These are phyloP conservation scores for Nakazawaea ambrosiae DNA, from an alignment of 805 yeast species.

Conservation along the genomic window DNA sequence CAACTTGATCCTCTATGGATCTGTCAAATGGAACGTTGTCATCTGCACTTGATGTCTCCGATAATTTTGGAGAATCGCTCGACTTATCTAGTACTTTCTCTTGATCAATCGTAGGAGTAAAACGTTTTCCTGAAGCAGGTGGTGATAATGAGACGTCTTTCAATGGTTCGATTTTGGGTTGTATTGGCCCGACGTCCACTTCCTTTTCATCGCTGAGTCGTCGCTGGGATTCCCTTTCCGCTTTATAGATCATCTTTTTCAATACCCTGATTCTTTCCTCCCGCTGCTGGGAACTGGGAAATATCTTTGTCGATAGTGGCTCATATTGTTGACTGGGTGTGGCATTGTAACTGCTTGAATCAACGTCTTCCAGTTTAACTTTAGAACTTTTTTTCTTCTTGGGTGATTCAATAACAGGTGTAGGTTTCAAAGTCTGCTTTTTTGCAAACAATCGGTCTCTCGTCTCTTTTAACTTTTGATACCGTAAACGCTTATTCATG, in stretches of 20 bases:
- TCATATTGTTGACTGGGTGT: too few relatives aligned
- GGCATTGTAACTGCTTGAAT: too few relatives aligned
- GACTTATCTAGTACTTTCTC: too few relatives aligned
- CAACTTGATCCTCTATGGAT: background rate
- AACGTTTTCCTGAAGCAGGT: background rate
- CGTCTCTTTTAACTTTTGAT: conserved; percentile 5
- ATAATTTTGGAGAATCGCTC: background rate
- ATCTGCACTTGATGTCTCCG: too few relatives aligned
- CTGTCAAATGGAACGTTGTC: background rate
- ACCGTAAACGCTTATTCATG: background rate
- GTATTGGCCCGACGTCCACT: background rate
- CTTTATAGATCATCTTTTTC: conserved; percentile 2
- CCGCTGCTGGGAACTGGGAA: conserved; percentile 3
- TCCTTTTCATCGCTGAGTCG: background rate
- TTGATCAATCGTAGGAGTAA: too few relatives aligned
- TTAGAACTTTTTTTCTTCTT: conserved; percentile 1
- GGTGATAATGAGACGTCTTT: background rate
- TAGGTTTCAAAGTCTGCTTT: background rate
- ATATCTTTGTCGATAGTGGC: conserved; percentile 4
- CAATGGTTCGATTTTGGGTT: background rate
- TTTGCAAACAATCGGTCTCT: conserved; percentile 5
- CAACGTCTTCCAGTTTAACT: too few relatives aligned
- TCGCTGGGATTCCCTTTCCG: background rate
- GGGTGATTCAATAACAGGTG: conserved; percentile 1
- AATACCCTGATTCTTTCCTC: conserved; percentile 7